A percentile compares a stretch with the other conserved stretches of the same genome.
Conservation (phyloP, 2,329 filamentous ascomycete genomes). For the Colletotrichum viniferum region DNA sequence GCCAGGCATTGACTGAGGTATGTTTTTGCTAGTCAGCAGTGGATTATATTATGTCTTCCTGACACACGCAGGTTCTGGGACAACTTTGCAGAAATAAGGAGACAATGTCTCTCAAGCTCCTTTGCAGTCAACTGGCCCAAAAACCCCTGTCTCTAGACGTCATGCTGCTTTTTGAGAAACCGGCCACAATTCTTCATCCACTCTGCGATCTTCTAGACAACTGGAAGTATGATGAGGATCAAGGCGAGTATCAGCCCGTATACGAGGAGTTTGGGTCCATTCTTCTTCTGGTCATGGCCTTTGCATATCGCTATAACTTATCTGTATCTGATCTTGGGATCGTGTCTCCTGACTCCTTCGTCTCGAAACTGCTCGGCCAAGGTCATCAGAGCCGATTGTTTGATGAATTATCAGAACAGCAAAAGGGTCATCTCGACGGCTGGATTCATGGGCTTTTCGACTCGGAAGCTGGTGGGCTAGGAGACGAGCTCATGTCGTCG, state of each 20-base stretch:
- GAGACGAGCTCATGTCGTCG: conserved; percentile 81
- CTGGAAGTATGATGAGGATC: conserved; percentile 83
- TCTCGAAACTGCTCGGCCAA: conserved; percentile 67
- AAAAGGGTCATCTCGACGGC: conserved; percentile 68
- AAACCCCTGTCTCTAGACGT: conserved; percentile 76
- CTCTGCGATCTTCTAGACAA: conserved; percentile 77
- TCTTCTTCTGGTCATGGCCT: conserved; percentile 73
- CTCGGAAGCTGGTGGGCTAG: conserved; percentile 73
- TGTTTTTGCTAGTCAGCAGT: conserved; percentile 21
- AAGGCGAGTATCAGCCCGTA: conserved; percentile 82
- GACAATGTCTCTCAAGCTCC: conserved; percentile 77
- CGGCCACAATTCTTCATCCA: conserved; percentile 72
- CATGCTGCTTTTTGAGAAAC: conserved; percentile 75
- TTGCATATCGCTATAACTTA: conserved; percentile 77
- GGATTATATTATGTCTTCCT: neutral
- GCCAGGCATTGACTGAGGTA: conserved; percentile 76
- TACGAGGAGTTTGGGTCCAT: conserved; percentile 87
- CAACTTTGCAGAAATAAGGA: conserved; percentile 75
- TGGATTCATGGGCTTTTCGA: conserved; percentile 84
- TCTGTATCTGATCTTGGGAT: conserved; percentile 68
- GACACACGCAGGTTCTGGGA: conserved; percentile 61
- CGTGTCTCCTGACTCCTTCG: conserved; percentile 65
- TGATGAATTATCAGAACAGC: conserved; percentile 66
- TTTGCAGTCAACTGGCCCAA: conserved; percentile 76
- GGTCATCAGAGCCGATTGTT: conserved; percentile 61